These are phyloP conservation scores for Discostella stelligeroides DNA, from an alignment of 108 stramenopile species.

Conservation along the genomic window DNA sequence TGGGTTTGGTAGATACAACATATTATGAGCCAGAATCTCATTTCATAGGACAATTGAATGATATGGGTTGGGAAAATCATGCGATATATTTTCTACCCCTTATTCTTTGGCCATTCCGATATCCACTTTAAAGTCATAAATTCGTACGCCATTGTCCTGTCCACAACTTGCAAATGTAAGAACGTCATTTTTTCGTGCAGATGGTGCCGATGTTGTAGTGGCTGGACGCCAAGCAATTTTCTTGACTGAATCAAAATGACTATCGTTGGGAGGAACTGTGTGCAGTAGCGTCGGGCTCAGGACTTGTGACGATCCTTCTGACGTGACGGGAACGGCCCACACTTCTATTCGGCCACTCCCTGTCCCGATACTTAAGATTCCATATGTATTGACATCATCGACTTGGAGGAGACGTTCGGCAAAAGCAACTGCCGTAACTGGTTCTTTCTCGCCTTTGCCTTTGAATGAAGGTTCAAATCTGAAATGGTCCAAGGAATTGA, in stretches of 20 bases:
- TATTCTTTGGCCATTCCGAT: too few species aligned
- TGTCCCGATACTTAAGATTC: constrained; percentile 67
- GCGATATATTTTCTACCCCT: too few species aligned
- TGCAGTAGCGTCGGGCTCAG: constrained; percentile 30
- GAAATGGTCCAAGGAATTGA: constrained; percentile 16
- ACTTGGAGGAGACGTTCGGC: constrained; percentile 45
- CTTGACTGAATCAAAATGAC: constrained; percentile 48
- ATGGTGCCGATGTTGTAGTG: background rate
- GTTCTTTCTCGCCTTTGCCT: constrained; percentile 54
- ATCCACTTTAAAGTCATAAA: constrained; percentile 3
- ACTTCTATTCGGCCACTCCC: constrained; percentile 81
- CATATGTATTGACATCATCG: constrained; percentile 7
- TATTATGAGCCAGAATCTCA: too few species aligned
- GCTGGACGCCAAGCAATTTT: constrained; percentile 44
- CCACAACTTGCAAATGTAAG: constrained; percentile 33
- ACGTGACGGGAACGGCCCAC: constrained; percentile 56
- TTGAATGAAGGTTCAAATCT: constrained; percentile 49
- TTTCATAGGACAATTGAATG: too few species aligned
- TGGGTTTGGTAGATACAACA: too few species aligned
- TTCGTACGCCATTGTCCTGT: constrained; percentile 29
- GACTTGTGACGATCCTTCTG: background rate
- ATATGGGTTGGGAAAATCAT: too few species aligned
- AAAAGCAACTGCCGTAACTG: constrained; percentile 83
- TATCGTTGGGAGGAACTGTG: constrained; percentile 21
- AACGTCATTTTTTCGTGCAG: background rate